Base-by-base conservation (phyloP, 2,329 filamentous ascomycete genomes). In the Colletotrichum cordylinicola region DNA sequence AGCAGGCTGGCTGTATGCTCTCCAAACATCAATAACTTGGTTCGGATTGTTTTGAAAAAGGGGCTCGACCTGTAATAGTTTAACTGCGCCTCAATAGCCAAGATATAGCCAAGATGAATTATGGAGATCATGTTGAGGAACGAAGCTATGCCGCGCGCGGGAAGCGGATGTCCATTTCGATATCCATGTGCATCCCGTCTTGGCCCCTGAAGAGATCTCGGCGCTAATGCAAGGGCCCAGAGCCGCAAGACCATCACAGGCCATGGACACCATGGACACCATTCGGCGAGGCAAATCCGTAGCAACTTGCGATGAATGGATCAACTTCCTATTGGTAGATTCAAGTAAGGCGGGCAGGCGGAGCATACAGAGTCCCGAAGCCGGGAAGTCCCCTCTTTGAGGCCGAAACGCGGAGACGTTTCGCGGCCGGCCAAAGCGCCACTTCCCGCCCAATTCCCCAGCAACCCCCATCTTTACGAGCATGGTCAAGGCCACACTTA, bases 401-500 rank as follows among this genome's bases (percentile, higher is more conserved):
- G 18, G 35, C 35, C 73, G 73, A 75, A 75, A 75, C 73, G 73
- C 35, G 39, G 43, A 58, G 43, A 31, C 48, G 73, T 75, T 75
- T 75, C 73, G 70, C 56, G 43, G 70, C 61, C 55, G 72, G 72
- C 73, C 73, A 75, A 68, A 75, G 73, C 73, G 70, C 56, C 70
- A 67, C 55, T 21, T 75, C 69, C 52, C 52, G 18, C 37, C 55
- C 55, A 16, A 16, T 55, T 29, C 68, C 60, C 61, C 67, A 61
- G n/a, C 24, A 21, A 31, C 16, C n/a, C 33, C 21, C 16, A 18
- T 35, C 15, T 33, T 56, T 33, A 31, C 15, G 21, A 27, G 16
- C 29, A 37, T 24, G 70, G 56, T 64, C 64, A 75, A 18, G 55
- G 72, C 68, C 48, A 24, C 15, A 48, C 12, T 29, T 55, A 43